Conservation (phyloP, 768 basidiomycete genomes). For the Porphyrellus cyaneotinctus region DNA sequence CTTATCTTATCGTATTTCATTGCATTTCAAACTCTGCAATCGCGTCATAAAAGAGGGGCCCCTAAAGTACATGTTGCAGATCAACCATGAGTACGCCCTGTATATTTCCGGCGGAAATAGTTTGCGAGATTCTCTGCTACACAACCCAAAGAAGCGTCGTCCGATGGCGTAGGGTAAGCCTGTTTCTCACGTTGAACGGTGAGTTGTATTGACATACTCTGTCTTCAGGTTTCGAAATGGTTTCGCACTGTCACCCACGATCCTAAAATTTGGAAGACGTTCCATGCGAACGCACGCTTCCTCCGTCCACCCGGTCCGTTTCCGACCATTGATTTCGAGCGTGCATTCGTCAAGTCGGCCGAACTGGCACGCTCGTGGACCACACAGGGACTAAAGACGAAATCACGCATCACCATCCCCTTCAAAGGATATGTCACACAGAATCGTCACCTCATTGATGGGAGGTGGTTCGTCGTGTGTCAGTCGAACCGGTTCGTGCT, state of each 20-base stretch:
- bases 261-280: neutral
- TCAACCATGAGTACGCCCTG: too few species aligned
- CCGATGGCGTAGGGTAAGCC: too few species aligned
- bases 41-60: too few species aligned
- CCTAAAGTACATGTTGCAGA: too few species aligned
- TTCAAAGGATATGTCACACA: neutral
- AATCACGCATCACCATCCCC: too few species aligned
- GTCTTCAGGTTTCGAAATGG: neutral
- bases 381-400: neutral
- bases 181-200: too few species aligned
- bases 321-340: neutral
- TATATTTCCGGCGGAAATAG: neutral
- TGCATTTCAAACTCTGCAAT: too few species aligned
- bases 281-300: neutral
- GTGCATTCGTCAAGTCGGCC: neutral
- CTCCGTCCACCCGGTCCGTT: neutral
- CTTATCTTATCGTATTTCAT: too few species aligned
- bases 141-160: constrained; percentile 1
- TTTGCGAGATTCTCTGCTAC: neutral
- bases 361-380: neutral
- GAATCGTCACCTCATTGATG: neutral
- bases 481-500: neutral
- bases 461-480: constrained; percentile 1
- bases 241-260: neutral
- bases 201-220: neutral